Base-by-base conservation (phyloP, 2,329 filamentous ascomycete species). In the Macrophomina pseudophaseolina region DNA sequence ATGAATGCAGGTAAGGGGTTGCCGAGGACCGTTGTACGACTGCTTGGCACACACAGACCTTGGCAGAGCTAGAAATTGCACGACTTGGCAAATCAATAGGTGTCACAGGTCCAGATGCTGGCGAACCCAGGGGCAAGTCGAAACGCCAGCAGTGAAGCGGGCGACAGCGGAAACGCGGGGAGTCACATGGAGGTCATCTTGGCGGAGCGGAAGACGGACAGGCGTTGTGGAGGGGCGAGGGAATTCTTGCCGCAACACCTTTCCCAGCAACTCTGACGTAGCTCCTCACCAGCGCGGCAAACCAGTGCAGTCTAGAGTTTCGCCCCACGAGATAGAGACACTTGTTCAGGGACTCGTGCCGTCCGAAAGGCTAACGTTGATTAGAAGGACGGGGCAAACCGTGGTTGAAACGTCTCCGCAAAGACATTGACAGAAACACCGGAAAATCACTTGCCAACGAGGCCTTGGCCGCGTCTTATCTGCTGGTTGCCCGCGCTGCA, bases 81-180 rank as follows among this genome's bases (percentile, higher is more conserved):
- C 40, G 40, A 59, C 38, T 44, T 46, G 40, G 56, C 56, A 60
- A 35, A 44, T n/a, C 33, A 6, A 38, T 42, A 12, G 38, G 53
- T 42, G 23, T 58, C 35, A 33, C 54, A 32, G 38, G 18, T 44
- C 35, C 18, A 58, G 12, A 18, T n/a, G 53, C 11, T 7, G 9
- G 18, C 4, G 23, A 11, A 23, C 14, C 49, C 23, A 33, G 56
- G 23, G 56, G 56, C 56, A 60, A 48, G 23, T 60, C 56, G 56
- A 60, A 60, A 60, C 56, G 56, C 40, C 8, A 12, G 6, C 56
- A 46, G 40, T 35, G 56, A 40, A 60, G 56, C 56, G 56, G 53
- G 18, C 18, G 38, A 23, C 23, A 60, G 40, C 56, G 56, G 56
- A 60, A 40, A 60, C 56, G 56, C 40, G 40, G 56, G 28, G 30